phyloP scores from a whole-genome alignment of 2,329 filamentous ascomycete species.

The Xylaria multiplex region DNA sequence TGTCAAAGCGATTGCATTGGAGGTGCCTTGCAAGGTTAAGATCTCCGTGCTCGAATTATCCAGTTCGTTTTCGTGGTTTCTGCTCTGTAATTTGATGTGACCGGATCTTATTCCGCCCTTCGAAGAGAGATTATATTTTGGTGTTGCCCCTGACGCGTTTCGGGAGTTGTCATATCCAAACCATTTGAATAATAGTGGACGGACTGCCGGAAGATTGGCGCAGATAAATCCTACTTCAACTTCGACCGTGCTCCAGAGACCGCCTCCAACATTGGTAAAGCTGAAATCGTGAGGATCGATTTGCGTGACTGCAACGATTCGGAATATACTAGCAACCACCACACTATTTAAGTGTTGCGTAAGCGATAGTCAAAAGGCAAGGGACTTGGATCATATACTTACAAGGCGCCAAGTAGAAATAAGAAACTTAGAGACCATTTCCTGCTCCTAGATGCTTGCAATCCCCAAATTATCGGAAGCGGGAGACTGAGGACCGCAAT shows the following conservation, averaged over 20 bases:
- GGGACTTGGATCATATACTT: conserved; percentile 27
- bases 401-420: conserved; percentile 49
- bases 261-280: conserved; percentile 44
- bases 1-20: conserved; percentile 31
- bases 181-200: conserved; percentile 43
- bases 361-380: conserved; percentile 22
- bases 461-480: conserved; percentile 47
- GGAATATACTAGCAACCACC: conserved; percentile 46
- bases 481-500: conserved; percentile 47
- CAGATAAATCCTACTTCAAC: conserved; percentile 47
- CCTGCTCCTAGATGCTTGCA: conserved; percentile 46
- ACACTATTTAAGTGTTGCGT: conserved; percentile 37
- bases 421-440: conserved; percentile 48
- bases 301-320: conserved; percentile 44
- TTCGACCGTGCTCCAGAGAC: conserved; percentile 47
- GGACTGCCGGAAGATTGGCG: conserved; percentile 44
- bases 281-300: conserved; percentile 45
- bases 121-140: conserved; percentile 42
- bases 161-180: conserved; percentile 37
- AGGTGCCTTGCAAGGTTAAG: conserved; percentile 37
- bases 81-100: conserved; percentile 41
- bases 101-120: conserved; percentile 38
- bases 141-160: conserved; percentile 35
- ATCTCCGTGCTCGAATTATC: conserved; percentile 44
- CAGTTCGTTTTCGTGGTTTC: conserved; percentile 38